Evolutionary conservation across 1,284 basidiomycete genomes (phyloP).

Genomic region (Coniophora puteana): DNA sequence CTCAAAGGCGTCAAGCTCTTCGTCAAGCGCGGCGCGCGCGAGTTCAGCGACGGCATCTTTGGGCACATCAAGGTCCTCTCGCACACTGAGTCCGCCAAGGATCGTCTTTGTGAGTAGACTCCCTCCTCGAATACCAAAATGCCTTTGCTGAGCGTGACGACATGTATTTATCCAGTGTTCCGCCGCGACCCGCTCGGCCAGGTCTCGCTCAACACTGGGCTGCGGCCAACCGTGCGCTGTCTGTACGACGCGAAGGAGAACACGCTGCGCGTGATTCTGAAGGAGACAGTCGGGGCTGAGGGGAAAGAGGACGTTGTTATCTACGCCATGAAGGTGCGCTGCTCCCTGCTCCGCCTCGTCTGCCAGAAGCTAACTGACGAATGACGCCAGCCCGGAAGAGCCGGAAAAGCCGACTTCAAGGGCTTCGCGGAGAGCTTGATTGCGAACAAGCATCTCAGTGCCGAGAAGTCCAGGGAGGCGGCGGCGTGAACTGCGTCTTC

Average conservation of each 20-base stretch:
- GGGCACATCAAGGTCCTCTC: conserved; percentile 57
- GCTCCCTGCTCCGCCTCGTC: background rate
- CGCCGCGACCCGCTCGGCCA: conserved; percentile 64
- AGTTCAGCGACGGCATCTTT: conserved; percentile 56
- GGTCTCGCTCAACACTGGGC: conserved; percentile 60
- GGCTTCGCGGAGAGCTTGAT: conserved; percentile 43
- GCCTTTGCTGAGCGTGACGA: conserved; percentile 11
- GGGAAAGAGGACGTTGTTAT: conserved; percentile 29
- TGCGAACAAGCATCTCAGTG: conserved; percentile 25
- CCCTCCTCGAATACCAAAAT: conserved; percentile 17
- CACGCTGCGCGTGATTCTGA: conserved; percentile 50
- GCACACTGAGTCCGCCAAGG: conserved; percentile 22
- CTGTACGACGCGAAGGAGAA: conserved; percentile 52
- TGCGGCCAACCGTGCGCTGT: conserved; percentile 50
- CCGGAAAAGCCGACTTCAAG: conserved; percentile 45
- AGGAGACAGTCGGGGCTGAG: conserved; percentile 36
- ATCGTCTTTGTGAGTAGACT: conserved; percentile 29
- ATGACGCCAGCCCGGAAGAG: conserved; percentile 43
- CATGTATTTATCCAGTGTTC: conserved; percentile 44
- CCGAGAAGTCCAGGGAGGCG: too few species aligned
- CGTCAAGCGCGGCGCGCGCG: conserved; percentile 53
- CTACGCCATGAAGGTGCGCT: conserved; percentile 38
- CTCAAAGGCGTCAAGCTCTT: conserved; percentile 58
- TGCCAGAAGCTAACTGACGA: background rate
- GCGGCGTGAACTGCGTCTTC: background rate